Percentiles rank a stretch among this genome's conserved stretches.
Conservation (phyloP, 2,329 filamentous ascomycete genomes). For the Pseudocercospora musae region DNA sequence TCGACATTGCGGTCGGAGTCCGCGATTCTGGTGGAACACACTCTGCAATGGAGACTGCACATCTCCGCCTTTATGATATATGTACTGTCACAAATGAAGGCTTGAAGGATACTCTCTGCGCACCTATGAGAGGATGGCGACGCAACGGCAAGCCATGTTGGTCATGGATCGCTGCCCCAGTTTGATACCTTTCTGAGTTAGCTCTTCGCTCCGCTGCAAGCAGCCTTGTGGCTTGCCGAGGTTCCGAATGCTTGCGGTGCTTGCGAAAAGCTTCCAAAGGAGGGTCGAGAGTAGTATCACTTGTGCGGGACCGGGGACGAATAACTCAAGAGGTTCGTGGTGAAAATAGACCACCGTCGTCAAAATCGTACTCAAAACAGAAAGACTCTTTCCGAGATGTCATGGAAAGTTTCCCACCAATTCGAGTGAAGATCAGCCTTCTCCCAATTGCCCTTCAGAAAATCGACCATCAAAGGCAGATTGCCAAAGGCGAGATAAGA, state of each 20-base stretch:
- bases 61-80: background rate
- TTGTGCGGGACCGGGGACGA: no score
- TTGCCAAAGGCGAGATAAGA: conserved; percentile 17
- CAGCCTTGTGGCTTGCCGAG: background rate
- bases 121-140: background rate
- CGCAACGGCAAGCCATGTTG: background rate
- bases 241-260: background rate
- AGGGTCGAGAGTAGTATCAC: background rate
- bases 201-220: background rate
- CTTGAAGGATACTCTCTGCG: background rate
- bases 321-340: no score
- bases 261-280: background rate
- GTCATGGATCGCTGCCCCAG: background rate
- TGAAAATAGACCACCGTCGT: background rate
- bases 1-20: background rate
- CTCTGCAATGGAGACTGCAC: background rate
- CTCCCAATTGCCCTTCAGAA: conserved; percentile 12
- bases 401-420: conserved; percentile 18
- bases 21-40: background rate
- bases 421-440: conserved; percentile 6
- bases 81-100: background rate
- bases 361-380: conserved; percentile 11
- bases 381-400: conserved; percentile 16
- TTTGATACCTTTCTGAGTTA: background rate
- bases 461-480: conserved; percentile 14